phyloP scores from a whole-genome alignment of 2,329 filamentous ascomycete genomes.

The Fusarium piperis region DNA sequence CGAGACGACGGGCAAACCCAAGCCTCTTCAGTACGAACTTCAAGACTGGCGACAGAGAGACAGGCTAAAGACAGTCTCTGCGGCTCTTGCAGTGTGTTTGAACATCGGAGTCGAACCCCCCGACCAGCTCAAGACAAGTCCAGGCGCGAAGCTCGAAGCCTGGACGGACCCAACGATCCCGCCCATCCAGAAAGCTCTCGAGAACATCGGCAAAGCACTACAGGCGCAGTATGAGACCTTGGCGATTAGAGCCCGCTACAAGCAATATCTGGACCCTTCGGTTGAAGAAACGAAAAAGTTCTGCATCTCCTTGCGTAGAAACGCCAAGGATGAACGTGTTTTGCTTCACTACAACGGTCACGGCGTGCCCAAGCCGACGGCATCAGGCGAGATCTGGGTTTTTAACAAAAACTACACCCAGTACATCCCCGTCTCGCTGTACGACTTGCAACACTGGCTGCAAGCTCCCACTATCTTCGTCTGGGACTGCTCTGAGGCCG shows the following conservation, averaged over 20 bases:
- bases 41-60: slow-evolving; percentile 99
- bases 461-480: slow-evolving; percentile 96
- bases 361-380: slow-evolving; percentile 93
- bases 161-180: slow-evolving; percentile 93
- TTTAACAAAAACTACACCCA: slow-evolving; percentile 99
- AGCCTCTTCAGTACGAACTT: slow-evolving; percentile 70
- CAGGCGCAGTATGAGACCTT: slow-evolving; percentile 96
- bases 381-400: slow-evolving; percentile 98
- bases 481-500: slow-evolving; percentile 96
- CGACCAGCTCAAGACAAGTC: slow-evolving; percentile 94
- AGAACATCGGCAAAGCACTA: slow-evolving; percentile 95
- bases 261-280: slow-evolving; percentile 94
- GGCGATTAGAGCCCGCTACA: slow-evolving; percentile 95
- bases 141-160: slow-evolving; percentile 92
- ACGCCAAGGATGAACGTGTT: slow-evolving; percentile 94
- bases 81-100: slow-evolving; percentile 90
- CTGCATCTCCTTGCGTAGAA: slow-evolving; percentile 86
- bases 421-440: slow-evolving; percentile 96
- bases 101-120: slow-evolving; percentile 98
- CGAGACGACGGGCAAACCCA: slow-evolving; percentile 90
- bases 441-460: slow-evolving; percentile 95
- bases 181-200: slow-evolving; percentile 84
- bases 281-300: slow-evolving; percentile 98
- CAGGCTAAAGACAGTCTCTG: slow-evolving; percentile 94
- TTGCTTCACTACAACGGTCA: slow-evolving; percentile 99